Evolutionary conservation across 805 yeast species (phyloP), one percentile per base, ranked within the genome.

Genomic region (Cyberlindnera misumaiensis): DNA sequence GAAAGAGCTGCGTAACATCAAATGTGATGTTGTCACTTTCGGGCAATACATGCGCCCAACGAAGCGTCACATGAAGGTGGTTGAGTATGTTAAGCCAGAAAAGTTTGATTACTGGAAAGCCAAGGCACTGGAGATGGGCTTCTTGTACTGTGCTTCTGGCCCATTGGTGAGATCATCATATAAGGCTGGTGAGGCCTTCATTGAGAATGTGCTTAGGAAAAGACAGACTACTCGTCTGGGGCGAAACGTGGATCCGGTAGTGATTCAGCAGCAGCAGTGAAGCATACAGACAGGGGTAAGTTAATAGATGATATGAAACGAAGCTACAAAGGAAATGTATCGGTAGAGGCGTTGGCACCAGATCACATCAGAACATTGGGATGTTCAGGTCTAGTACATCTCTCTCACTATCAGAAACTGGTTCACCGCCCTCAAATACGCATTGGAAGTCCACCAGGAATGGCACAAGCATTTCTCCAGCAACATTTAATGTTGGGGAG

Each of bases 1-100:
- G 53, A 69, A 62, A 45, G 95, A 86, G 58, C 67, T 94, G 49
- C 75, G 97, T 46, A 77, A 65, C 14, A 73, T 81, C 32, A 65
- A 72, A 8, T 93, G 95, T 60, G 97, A 93, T 56, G 95, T 93
- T 35, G 96, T 93, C 13, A 93, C 99, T 0, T 93, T 93, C 63
- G 99, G 99, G 28, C 99, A 93, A 64, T 93, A 93, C 62, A 93
- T 93, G 97, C 75, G 98, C 59, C 99, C 99, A 32, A 93, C 99
- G 2, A 93, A 85, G 64, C 80, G 98, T 56, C 99, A 93, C 62
- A 88, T 93, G 94, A 89, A 89, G 66, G 99, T 93, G 31, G 96
- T 86, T 10, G 97, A 90, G 51, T 93, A 93, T 54, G 77, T 93
- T 14, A 83, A 78, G 18, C 99, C 99, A 3, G 96, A 85, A 50